Base-by-base conservation (phyloP, 2,329 filamentous ascomycete species). In the Fusarium nurragi region DNA sequence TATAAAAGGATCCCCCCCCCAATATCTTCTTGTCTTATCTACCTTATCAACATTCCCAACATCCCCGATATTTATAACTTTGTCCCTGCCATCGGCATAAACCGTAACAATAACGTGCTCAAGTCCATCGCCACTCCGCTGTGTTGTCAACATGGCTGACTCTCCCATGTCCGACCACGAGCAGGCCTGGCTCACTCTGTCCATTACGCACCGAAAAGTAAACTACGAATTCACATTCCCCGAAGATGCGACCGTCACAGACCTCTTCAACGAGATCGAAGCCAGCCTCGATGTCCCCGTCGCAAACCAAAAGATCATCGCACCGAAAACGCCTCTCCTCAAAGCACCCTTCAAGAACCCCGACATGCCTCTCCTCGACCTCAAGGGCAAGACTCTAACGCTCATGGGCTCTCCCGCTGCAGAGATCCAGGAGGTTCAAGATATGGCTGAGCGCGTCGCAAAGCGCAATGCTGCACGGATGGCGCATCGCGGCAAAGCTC, bases 301-400 rank as follows among this genome's bases (percentile, higher is more conserved):
- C 32, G 74, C 80, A 11, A 88, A 91, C 75, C 89, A 92, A 72
- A 92, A 92, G 74, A 83, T 90, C 73, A 81, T 92, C 65, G 82
- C 87, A 14, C 83, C 88, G 38, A 90, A 90, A 72, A 79, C 85
- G 9, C 88, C 88, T 25, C 79, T 91, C 3, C 81, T 90, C 23
- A 90, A 88, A 65, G 79, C 83, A 0, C 88, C 89, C 1, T 88
- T 90, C 78, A 86, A 86, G 73, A 80, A 89, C 64, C 81, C 86
- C 1, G 68, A 77, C 4, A 77, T 87, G 41, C 76, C 80, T 5
- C 78, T 88, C 56, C 71, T 75, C 9, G 72, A 82, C 6, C 77
- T 90, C 4, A 74, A 77, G 18, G 76, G 80, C 58, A 88, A 86
- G 75, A 88, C 88, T 60, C 83, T 91, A 61, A 87, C 83, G 3